Evolutionary conservation across 2,329 filamentous ascomycete species (phyloP).

Genomic region (Trichophyton schoenleinii): DNA sequence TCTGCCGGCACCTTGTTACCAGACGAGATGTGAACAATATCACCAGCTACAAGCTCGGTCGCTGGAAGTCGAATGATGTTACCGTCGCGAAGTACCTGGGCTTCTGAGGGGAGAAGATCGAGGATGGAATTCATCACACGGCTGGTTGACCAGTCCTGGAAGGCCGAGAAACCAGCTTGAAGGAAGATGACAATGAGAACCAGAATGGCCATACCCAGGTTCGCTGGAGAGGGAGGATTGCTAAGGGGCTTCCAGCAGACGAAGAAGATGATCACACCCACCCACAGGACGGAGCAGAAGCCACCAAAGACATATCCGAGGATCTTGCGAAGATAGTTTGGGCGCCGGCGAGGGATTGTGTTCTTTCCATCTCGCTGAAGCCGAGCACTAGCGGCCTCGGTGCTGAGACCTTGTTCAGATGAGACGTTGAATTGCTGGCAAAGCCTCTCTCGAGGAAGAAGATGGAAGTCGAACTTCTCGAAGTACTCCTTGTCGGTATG

Average conservation of each 20-base stretch:
- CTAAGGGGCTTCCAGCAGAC: constrained; percentile 66
- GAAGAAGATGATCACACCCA: constrained; percentile 60
- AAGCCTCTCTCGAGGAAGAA: constrained; percentile 44
- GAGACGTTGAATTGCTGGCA: constrained; percentile 48
- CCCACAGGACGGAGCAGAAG: constrained; percentile 58
- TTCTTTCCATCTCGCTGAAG: constrained; percentile 54
- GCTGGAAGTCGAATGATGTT: constrained; percentile 39
- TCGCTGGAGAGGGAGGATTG: constrained; percentile 56
- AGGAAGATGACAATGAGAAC: constrained; percentile 56
- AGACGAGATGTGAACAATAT: constrained; percentile 54
- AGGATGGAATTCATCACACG: constrained; percentile 69
- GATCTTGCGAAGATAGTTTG: constrained; percentile 45
- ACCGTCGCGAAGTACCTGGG: constrained; percentile 51
- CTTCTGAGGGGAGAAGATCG: constrained; percentile 62
- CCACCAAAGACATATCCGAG: constrained; percentile 64
- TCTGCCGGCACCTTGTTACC: constrained; percentile 66
- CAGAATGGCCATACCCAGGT: constrained; percentile 61
- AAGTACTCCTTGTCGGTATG: constrained; percentile 38
- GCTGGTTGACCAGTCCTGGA: constrained; percentile 63
- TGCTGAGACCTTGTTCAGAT: constrained; percentile 45
- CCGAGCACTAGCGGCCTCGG: constrained; percentile 43
- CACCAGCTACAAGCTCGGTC: constrained; percentile 56
- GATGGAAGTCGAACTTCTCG: constrained; percentile 56
- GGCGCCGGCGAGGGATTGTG: constrained; percentile 52
- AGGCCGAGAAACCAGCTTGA: constrained; percentile 57